These are phyloP conservation scores for Botrytis byssoidea DNA, from an alignment of 2,329 filamentous ascomycete species.

Conservation along the genomic window DNA sequence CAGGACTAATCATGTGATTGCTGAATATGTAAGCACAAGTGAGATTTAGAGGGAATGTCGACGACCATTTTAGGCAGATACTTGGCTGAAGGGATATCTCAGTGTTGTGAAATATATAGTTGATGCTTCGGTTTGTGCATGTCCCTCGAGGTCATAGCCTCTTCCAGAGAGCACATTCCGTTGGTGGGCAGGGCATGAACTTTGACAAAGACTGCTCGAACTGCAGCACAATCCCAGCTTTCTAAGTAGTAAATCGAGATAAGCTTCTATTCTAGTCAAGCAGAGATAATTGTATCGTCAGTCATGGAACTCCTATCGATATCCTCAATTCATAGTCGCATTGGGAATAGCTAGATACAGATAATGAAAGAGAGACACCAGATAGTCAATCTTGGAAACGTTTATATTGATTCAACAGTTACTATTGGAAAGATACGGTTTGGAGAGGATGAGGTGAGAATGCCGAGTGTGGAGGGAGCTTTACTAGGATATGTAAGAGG, in stretches of 20 bases:
- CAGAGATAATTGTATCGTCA: rapidly evolving
- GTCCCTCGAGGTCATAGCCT: neutral
- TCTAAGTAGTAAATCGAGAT: neutral
- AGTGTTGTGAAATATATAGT: neutral
- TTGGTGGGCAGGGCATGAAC: neutral
- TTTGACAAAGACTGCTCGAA: neutral
- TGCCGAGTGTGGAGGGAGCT: neutral
- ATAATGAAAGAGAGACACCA: too few species aligned
- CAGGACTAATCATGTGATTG: neutral
- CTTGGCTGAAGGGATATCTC: neutral
- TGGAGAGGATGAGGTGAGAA: neutral
- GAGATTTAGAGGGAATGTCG: neutral
- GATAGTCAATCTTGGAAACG: neutral
- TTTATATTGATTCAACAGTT: rapidly evolving
- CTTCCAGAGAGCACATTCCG: neutral
- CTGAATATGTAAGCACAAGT: neutral
- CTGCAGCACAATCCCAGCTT: neutral
- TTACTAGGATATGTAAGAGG: neutral
- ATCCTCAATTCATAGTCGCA: neutral
- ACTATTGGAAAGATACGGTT: neutral
- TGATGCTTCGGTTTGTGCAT: rapidly evolving
- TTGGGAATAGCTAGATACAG: neutral
- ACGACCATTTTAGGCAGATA: neutral
- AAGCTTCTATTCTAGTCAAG: rapidly evolving
- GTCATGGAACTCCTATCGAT: neutral